Evolutionary conservation across 495 filamentous ascomycete genomes (phyloP).

Genomic region (Penicillium pancosmium): DNA sequence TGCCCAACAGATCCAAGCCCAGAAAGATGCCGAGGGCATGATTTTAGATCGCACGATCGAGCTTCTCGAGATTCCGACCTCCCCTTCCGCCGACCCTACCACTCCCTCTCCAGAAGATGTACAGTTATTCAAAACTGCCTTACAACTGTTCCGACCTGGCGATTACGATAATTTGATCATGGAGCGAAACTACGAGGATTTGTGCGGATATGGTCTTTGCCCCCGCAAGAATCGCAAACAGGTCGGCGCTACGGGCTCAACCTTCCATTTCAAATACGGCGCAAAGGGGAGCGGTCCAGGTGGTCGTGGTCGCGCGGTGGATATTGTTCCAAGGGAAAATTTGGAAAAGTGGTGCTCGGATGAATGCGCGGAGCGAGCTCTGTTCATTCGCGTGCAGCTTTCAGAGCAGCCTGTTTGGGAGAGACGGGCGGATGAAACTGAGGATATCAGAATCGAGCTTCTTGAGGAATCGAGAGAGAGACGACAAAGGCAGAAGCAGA

Average conservation of each 20-base stretch:
- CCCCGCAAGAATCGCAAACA: constrained; percentile 54
- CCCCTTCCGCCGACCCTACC: constrained; percentile 54
- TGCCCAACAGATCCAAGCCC: constrained; percentile 75
- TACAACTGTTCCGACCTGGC: constrained; percentile 74
- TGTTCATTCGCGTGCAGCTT: constrained; percentile 87
- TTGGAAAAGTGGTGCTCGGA: constrained; percentile 89
- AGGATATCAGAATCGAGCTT: constrained; percentile 50
- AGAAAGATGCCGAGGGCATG: constrained; percentile 69
- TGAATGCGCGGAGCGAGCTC: constrained; percentile 72
- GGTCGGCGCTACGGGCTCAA: constrained; percentile 34
- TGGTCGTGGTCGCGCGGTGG: constrained; percentile 52
- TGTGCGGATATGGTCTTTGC: constrained; percentile 86
- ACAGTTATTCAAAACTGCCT: constrained; percentile 54
- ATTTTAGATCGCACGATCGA: constrained; percentile 71
- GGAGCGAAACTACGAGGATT: constrained; percentile 77
- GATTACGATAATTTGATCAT: constrained; percentile 87
- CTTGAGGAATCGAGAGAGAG: constrained; percentile 51
- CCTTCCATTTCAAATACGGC: constrained; percentile 53
- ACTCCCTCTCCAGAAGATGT: constrained; percentile 61
- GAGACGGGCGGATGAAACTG: constrained; percentile 50
- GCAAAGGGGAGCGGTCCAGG: constrained; percentile 54
- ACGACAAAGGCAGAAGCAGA: constrained; percentile 9
- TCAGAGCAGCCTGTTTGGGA: constrained; percentile 77
- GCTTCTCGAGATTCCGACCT: constrained; percentile 63
- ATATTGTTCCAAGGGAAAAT: constrained; percentile 64